Evolutionary conservation across 176 grass and related monocot species (phyloP), one percentile per base, ranked within the genome.

Genomic region (Aegilops sharonensis): DNA sequence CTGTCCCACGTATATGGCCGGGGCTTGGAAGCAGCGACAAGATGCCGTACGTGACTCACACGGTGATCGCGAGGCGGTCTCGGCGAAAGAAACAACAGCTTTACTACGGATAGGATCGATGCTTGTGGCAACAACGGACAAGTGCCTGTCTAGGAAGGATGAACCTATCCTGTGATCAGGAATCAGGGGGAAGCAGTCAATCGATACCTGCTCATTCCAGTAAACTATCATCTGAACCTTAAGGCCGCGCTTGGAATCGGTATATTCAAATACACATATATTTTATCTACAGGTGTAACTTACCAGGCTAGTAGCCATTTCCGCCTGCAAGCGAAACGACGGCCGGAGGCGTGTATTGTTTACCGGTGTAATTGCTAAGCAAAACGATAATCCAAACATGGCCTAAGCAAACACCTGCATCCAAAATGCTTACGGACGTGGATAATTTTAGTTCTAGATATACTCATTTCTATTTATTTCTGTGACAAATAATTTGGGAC

Each of bases 61-160:
- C 85, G 89, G 10, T 70, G 76, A 68, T 87, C 60, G 81, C 81
- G 76, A 91, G 75, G 89, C 35, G 56, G 67, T 29, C 21, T 68
- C 15, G 17, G 76, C n/a, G 69, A 68, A 69, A 77, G 21, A 84
- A 81, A 88, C 85, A 67, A 81, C 39, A 20, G 17, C 12, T 11
- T 20, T 34, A 3, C 18, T 71, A 68, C 17, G 27, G 27, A 23
- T 13, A 20, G 24, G 1, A 8, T 64, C 61, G 32, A n/a, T 23
- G 17, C 6, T 7, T 64, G 10, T 32, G 79, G 76, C 48, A 69
- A 34, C 8, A 52, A 64, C 66, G 40, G 76, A 89, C 76, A 85
- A 50, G 39, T 65, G 39, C 0, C 73, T 18, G 3, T 3, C 64
- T 48, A 4, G 2, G 14, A 8, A 30, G 42, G 25, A 12, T n/a